phyloP scores from a whole-genome alignment of 2,329 filamentous ascomycete species.

The Sporothrix globosa region DNA sequence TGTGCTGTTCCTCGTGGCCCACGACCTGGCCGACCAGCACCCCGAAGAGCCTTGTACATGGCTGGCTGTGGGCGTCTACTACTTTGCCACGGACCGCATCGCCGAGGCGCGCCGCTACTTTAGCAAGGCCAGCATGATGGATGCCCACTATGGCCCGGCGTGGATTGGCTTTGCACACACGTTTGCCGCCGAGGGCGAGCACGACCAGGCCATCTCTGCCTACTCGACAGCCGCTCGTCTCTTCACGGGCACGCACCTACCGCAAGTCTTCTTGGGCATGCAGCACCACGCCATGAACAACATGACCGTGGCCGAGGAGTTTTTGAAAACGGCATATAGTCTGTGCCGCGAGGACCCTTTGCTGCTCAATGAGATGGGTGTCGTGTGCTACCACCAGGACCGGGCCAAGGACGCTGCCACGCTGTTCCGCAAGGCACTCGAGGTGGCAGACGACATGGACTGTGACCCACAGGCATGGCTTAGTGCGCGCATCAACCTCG shows the following conservation, averaged over 20 bases:
- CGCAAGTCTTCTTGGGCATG: constrained; percentile 96
- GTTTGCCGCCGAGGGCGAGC: constrained; percentile 94
- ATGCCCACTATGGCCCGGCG: constrained; percentile 93
- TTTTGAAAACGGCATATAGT: constrained; percentile 83
- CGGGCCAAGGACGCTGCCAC: constrained; percentile 73
- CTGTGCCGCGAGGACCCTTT: constrained; percentile 84
- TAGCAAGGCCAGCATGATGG: constrained; percentile 96
- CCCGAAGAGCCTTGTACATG: constrained; percentile 90
- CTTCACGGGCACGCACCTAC: constrained; percentile 95
- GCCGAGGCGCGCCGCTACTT: constrained; percentile 95
- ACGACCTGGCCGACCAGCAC: constrained; percentile 89
- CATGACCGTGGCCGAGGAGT: constrained; percentile 89
- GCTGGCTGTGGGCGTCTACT: constrained; percentile 94
- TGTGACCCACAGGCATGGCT: constrained; percentile 82
- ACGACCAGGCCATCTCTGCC: constrained; percentile 96
- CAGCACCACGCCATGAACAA: constrained; percentile 97
- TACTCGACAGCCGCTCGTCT: constrained; percentile 93
- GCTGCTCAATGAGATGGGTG: constrained; percentile 91
- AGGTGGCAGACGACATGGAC: constrained; percentile 77
- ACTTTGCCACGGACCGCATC: constrained; percentile 84
- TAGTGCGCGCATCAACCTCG: constrained; percentile 83
- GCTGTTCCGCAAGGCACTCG: constrained; percentile 76
- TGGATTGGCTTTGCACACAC: constrained; percentile 99
- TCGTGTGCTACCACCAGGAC: constrained; percentile 93
- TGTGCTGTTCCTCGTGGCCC: constrained; percentile 84